These are phyloP conservation scores for Cucurbitaria berberidis DNA, from an alignment of 2,329 filamentous ascomycete genomes.

Conservation along the genomic window DNA sequence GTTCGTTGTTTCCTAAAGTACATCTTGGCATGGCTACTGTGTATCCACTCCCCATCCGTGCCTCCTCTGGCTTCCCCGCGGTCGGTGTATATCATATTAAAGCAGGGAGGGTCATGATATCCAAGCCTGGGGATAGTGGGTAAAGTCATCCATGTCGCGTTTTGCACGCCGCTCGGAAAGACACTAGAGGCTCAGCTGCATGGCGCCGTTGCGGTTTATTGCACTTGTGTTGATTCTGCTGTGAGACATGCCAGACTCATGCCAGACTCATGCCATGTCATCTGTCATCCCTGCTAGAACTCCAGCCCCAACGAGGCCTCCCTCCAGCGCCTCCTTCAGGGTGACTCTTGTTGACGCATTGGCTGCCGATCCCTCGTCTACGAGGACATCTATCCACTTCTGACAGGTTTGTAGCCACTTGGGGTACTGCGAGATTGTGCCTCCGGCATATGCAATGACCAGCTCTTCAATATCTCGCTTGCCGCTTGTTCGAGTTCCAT, in stretches of 20 bases:
- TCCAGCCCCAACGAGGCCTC: constrained; percentile 63
- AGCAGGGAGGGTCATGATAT: no score
- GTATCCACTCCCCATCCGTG: background rate
- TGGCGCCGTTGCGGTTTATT: background rate
- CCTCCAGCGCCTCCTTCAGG: constrained; percentile 59
- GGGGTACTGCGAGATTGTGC: constrained; percentile 80
- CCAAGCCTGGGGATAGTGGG: no score
- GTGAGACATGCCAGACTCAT: constrained; percentile 13
- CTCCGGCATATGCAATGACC: constrained; percentile 79
- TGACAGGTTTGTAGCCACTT: constrained; percentile 75
- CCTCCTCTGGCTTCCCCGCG: background rate
- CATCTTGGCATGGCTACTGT: background rate
- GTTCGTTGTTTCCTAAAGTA: background rate
- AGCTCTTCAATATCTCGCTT: constrained; percentile 60
- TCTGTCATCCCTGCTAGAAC: constrained; percentile 58
- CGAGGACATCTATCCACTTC: constrained; percentile 65
- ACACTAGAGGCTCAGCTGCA: background rate
- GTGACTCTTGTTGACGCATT: constrained; percentile 55
- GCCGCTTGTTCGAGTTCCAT: constrained; percentile 18
- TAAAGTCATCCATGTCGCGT: no score
- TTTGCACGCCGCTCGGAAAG: background rate
- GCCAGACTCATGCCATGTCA: constrained; percentile 30
- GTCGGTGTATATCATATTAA: background rate
- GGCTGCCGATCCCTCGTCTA: constrained; percentile 51
- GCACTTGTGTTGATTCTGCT: background rate